Evolutionary conservation across 345 rosid species (phyloP).

Genomic region (Arabis alpina): DNA sequence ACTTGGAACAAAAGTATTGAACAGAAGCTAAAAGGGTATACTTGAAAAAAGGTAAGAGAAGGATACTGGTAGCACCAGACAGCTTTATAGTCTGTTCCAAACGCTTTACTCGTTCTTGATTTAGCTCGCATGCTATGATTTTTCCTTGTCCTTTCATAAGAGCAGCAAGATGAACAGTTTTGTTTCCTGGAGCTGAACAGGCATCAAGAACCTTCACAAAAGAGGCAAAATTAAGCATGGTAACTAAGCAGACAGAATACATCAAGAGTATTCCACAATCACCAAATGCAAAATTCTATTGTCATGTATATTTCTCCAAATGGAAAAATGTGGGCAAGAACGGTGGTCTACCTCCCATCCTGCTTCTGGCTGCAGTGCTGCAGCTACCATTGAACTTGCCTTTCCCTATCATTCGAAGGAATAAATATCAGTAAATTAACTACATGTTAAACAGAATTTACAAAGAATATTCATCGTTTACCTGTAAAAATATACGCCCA

Average conservation of each 20-base stretch:
- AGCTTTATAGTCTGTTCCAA: slow-evolving; percentile 72
- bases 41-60: slow-evolving; percentile 33
- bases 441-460: background rate
- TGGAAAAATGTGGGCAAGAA: slow-evolving; percentile 10
- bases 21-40: slow-evolving; percentile 15
- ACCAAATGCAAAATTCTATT: slow-evolving; percentile 7
- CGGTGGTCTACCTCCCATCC: slow-evolving; percentile 72
- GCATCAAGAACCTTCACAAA: slow-evolving; percentile 90
- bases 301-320: background rate
- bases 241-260: slow-evolving; percentile 20
- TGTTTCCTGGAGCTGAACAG: slow-evolving; percentile 98
- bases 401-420: slow-evolving; percentile 62
- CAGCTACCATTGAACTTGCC: slow-evolving; percentile 95
- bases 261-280: background rate
- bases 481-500: slow-evolving; percentile 83
- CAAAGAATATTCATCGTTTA: slow-evolving; percentile 39
- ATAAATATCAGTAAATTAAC: slow-evolving; percentile 10
- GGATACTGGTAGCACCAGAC: slow-evolving; percentile 91
- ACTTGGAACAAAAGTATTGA: slow-evolving; percentile 5
- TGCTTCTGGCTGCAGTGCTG: slow-evolving; percentile 74
- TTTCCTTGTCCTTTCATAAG: slow-evolving; percentile 83
- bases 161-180: slow-evolving; percentile 94
- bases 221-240: slow-evolving; percentile 30
- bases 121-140: slow-evolving; percentile 81
- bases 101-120: slow-evolving; percentile 68